Evolutionary conservation across 1,139 yeast species (phyloP), one percentile per base, ranked within the genome.

Genomic region (Taiozyma sp.): DNA sequence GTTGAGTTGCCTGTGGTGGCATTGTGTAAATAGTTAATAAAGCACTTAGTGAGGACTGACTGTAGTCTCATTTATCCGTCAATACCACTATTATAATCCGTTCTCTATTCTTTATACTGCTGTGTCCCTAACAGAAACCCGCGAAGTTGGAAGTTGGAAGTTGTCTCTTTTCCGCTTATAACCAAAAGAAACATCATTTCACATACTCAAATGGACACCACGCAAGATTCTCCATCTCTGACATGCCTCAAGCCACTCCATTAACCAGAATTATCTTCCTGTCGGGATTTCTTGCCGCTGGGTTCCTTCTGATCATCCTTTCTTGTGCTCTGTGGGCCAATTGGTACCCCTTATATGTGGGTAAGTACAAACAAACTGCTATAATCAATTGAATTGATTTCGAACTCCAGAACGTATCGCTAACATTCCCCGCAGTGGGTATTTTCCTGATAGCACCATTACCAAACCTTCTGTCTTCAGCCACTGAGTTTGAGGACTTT

Each of bases 271-370:
- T 87, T 59, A 84, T 86, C 57, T 84, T 83, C 55, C 76, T 87
- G 44, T 81, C 89, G 34, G 84, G 87, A 23, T 75, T 86, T 44
- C 72, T 87, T 45, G 92, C 95, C 1, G 71, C 85, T 9, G 95
- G 95, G 19, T 85, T 86, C 64, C 73, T 87, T n/a, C 71, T 85
- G 52, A 86, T 85, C 45, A 78, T 86, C 47, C 71, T 87, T 51
- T 80, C 88, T 58, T 85, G 93, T 68, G 92, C 93, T 10, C 73
- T 87, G 45, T 86, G 77, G 69, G 76, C 80, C 57, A 86, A 84
- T 64, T 87, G 86, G 78, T 77, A 77, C 54, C 91, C 93, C 46
- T 70, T 87, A 49, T 81, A 84, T 72, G 92, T 84, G 52, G 80
- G 72, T 68, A 55, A 48, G 72, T 68, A 45, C 14, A 9, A 39